Conservation (phyloP, 805 yeast species). For the Saccharomyces paradoxus region DNA sequence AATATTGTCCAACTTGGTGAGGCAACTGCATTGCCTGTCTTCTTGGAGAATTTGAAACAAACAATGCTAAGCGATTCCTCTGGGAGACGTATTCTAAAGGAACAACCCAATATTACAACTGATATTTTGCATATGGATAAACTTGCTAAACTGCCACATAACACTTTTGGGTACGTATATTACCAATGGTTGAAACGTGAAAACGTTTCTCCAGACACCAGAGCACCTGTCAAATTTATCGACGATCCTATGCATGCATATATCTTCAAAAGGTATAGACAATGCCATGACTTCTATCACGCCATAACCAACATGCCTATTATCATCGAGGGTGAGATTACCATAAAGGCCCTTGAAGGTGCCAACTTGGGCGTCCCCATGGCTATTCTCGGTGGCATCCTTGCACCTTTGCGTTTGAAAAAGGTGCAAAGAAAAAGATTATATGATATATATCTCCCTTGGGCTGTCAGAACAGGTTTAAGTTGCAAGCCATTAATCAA, state of each 20-base stretch:
- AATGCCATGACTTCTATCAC: constrained; percentile 95
- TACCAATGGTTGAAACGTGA: constrained; percentile 75
- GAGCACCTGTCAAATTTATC: constrained; percentile 80
- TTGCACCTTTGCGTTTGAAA: constrained; percentile 76
- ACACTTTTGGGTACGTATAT: constrained; percentile 74
- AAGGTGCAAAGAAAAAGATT: constrained; percentile 55
- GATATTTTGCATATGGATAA: constrained; percentile 56
- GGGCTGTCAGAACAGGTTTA: constrained; percentile 74
- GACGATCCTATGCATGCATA: constrained; percentile 87
- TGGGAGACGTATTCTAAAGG: constrained; percentile 72
- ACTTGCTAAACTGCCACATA: constrained; percentile 51
- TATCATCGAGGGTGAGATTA: constrained; percentile 91
- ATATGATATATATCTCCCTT: constrained; percentile 67
- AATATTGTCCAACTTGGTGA: constrained; percentile 84
- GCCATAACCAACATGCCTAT: constrained; percentile 86
- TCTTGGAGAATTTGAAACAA: constrained; percentile 52
- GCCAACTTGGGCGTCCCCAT: constrained; percentile 89
- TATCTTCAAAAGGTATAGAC: constrained; percentile 88
- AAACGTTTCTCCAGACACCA: constrained; percentile 87
- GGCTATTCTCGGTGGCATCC: constrained; percentile 88
- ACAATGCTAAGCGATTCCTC: constrained; percentile 68
- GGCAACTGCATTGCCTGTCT: constrained; percentile 68
- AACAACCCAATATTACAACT: constrained; percentile 77
- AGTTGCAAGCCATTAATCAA: constrained; percentile 70
- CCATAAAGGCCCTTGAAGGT: constrained; percentile 85